Base-by-base conservation (phyloP, 1,284 basidiomycete genomes). In the Ustilago trichophora region DNA sequence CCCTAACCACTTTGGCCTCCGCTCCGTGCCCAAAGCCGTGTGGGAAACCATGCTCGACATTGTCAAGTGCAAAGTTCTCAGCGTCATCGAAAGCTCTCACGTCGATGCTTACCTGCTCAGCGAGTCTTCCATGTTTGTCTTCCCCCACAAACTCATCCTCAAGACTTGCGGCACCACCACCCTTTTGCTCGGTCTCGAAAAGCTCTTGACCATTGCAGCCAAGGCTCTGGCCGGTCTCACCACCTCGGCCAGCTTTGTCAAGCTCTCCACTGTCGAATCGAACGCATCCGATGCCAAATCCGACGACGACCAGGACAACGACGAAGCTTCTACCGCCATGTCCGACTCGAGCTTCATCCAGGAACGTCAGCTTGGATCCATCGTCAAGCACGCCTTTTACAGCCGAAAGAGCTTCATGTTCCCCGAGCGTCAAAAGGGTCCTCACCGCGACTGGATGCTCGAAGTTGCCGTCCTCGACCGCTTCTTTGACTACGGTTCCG, bases 401-500 rank as follows among this genome's bases (percentile, higher is more conserved):
- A 96, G 93, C 43, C 89, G 95, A 77, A 99, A 98, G 84, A 90
- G 91, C 10, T 98, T 98, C 87, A 98, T 98, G 91, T 98, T 98
- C 83, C 96, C 96, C 15, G 96, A 98, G 82, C 88, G 91, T 38
- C 96, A 99, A 81, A 85, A 86, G 35, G 94, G 93, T 3, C 95
- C 95, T 24, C 96, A 99, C 84, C 87, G 88, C 64, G 92, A 94
- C 81, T 99, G 96, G 96, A 88, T 88, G 72, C 87, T 91, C 60
- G 96, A 99, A 84, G 91, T 98, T 66, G 87, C 88, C 55, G 96
- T 90, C 79, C 86, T 98, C 46, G 95, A 98, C 82, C 87, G 87
- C 64, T 89, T 93, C 70, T 98, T 99, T 62, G 81, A 83, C 29
- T 72, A 82, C 31, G 94, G 94, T 44, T 88, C 92, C 4, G 96